Evolutionary conservation across 169 alveolate species (phyloP).

Genomic region (Cryptosporidium xiaoi): DNA sequence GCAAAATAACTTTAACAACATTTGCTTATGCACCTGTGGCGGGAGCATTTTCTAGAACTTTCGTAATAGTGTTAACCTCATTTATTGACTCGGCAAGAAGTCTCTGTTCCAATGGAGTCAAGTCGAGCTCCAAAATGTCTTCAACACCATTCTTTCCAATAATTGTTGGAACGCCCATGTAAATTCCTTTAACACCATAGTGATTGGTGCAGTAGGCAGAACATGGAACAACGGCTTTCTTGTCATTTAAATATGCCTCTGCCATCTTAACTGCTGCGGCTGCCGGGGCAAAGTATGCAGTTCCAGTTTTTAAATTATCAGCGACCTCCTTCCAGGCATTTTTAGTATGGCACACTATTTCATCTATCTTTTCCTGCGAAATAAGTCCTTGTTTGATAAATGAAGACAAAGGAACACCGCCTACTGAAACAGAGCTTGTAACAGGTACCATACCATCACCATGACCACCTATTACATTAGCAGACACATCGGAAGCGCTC

Average conservation of each 20-base stretch:
- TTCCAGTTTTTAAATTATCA: constrained; percentile 79
- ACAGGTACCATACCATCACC: constrained; percentile 86
- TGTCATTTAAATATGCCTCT: constrained; percentile 81
- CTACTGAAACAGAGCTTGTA: constrained; percentile 79
- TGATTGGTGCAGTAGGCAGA: constrained; percentile 83
- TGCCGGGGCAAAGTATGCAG: constrained; percentile 85
- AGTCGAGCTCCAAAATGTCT: constrained; percentile 78
- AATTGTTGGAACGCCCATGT: constrained; percentile 85
- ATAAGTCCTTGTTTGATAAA: constrained; percentile 77
- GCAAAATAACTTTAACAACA: background rate
- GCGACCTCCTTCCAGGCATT: constrained; percentile 84
- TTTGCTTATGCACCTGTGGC: constrained; percentile 58
- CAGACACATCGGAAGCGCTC: constrained; percentile 81
- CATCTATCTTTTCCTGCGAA: constrained; percentile 79
- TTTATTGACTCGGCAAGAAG: constrained; percentile 40
- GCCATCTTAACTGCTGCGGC: constrained; percentile 83
- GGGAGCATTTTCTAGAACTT: constrained; percentile 55
- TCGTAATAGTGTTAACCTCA: constrained; percentile 33
- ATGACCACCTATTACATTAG: constrained; percentile 86
- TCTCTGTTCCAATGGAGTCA: constrained; percentile 76
- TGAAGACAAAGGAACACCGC: constrained; percentile 82
- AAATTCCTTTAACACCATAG: constrained; percentile 82
- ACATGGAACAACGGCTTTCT: constrained; percentile 82
- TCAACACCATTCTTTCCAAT: constrained; percentile 84
- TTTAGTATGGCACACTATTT: constrained; percentile 81